Evolutionary conservation across 306 rosid species (phyloP).

Genomic region (Urtica urens): DNA sequence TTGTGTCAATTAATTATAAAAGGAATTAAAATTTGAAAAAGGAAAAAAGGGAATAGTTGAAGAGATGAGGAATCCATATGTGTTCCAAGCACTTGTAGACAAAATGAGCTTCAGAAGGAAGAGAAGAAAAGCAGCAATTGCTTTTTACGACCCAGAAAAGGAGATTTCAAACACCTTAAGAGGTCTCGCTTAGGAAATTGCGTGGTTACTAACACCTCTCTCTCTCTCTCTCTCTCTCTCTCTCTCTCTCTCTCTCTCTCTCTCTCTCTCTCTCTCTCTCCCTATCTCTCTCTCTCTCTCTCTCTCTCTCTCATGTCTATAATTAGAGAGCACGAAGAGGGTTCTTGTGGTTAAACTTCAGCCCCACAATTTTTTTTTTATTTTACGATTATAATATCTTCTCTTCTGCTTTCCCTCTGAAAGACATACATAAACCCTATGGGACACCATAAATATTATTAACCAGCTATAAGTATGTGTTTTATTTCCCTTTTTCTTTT

Average conservation of each 20-base stretch:
- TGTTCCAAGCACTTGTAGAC: slow-evolving; percentile 90
- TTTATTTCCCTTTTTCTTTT: neutral
- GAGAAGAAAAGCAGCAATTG: slow-evolving; percentile 66
- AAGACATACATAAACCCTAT: slow-evolving; percentile 16
- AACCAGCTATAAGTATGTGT: slow-evolving; percentile 13
- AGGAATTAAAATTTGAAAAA: neutral
- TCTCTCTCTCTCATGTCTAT: slow-evolving; percentile 14
- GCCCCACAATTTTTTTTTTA: slow-evolving; percentile 47
- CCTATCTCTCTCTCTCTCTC: too few relatives aligned
- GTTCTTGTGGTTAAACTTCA: slow-evolving; percentile 43
- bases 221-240: neutral
- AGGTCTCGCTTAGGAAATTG: slow-evolving; percentile 78
- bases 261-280: neutral
- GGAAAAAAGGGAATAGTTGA: slow-evolving; percentile 17
- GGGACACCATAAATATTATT: slow-evolving; percentile 5
- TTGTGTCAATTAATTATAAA: neutral
- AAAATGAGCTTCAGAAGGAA: slow-evolving; percentile 69
- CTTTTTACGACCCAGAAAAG: slow-evolving; percentile 95
- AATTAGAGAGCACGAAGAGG: slow-evolving; percentile 30
- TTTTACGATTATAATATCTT: too few relatives aligned
- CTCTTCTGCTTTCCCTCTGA: slow-evolving; percentile 40
- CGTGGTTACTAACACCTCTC: slow-evolving; percentile 52
- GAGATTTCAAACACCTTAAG: slow-evolving; percentile 79
- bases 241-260: slow-evolving; percentile 15
- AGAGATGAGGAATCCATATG: slow-evolving; percentile 66